These are phyloP conservation scores for Rhytidiadelphus loreus DNA, from an alignment of 225 moss, liverwort and hornwort species.

Conservation along the genomic window DNA sequence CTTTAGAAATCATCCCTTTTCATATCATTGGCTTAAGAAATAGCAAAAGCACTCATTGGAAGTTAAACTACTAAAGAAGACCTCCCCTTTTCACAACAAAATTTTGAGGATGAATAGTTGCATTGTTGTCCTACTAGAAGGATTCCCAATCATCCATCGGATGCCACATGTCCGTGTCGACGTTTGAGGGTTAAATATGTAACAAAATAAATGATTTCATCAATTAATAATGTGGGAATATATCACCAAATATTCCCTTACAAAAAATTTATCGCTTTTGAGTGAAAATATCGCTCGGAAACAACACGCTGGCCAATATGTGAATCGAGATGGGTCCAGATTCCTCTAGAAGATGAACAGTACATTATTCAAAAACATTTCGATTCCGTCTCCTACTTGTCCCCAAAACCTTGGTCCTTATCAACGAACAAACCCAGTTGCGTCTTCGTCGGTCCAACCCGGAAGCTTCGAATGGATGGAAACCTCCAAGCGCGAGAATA, in stretches of 20 bases:
- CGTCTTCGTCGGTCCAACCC: background rate
- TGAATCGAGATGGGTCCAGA: background rate
- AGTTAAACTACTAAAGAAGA: too few species aligned
- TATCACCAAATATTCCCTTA: background rate
- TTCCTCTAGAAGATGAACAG: background rate
- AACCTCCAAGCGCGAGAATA: background rate
- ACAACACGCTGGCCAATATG: background rate
- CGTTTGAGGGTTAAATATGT: too few species aligned
- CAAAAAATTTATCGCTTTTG: background rate
- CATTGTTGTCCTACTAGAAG: too few species aligned
- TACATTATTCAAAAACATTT: background rate
- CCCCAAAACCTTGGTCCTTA: background rate
- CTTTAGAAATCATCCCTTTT: too few species aligned
- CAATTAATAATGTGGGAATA: fast-evolving
- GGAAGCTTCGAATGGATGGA: background rate
- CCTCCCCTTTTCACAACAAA: too few species aligned
- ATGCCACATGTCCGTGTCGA: too few species aligned
- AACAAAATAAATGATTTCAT: background rate
- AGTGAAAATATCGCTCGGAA: background rate
- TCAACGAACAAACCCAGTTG: background rate
- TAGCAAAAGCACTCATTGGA: too few species aligned
- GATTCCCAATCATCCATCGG: too few species aligned
- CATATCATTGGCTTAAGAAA: too few species aligned
- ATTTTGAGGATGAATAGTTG: too few species aligned
- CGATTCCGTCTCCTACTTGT: background rate